Evolutionary conservation across 371 early-diverging fungal genomes (phyloP).

Genomic region (Syncephalastrum sp.): DNA sequence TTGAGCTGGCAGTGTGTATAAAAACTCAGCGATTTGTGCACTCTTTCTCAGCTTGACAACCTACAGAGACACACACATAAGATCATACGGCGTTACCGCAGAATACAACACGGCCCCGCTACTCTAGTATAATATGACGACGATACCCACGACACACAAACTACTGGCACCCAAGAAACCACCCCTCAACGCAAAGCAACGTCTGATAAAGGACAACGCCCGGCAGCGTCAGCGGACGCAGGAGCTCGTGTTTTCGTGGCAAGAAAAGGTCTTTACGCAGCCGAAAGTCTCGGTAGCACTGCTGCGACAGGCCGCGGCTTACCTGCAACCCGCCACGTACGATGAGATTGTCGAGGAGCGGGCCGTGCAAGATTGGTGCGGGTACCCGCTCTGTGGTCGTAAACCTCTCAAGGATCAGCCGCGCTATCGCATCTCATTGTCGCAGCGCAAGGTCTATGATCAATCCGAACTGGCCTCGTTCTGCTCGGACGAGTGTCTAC

Average conservation of each 20-base stretch:
- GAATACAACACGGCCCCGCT: too few relatives aligned
- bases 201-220: constrained; percentile 47
- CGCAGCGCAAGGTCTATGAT: constrained; percentile 66
- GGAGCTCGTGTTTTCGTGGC: constrained; percentile 56
- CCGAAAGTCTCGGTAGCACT: constrained; percentile 13
- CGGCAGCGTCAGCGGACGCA: constrained; percentile 49
- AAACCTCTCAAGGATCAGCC: constrained; percentile 28
- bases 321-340: constrained; percentile 54
- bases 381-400: constrained; percentile 65
- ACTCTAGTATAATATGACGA: too few relatives aligned
- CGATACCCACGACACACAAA: too few relatives aligned
- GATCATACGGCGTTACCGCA: too few relatives aligned
- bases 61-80: too few relatives aligned
- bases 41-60: too few relatives aligned
- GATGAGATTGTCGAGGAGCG: constrained; percentile 67
- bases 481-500: constrained; percentile 63
- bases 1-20: too few relatives aligned
- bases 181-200: constrained; percentile 40
- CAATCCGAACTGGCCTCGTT: constrained; percentile 56
- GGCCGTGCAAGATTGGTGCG: constrained; percentile 61
- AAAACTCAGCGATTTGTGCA: too few relatives aligned
- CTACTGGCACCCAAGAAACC: neutral
- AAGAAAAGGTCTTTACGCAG: constrained; percentile 51
- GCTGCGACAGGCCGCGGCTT: constrained; percentile 33
- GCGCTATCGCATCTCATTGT: constrained; percentile 57